Base-by-base conservation (phyloP, 192 early-diverging fungal species). In the Ambispora gerdemannii region DNA sequence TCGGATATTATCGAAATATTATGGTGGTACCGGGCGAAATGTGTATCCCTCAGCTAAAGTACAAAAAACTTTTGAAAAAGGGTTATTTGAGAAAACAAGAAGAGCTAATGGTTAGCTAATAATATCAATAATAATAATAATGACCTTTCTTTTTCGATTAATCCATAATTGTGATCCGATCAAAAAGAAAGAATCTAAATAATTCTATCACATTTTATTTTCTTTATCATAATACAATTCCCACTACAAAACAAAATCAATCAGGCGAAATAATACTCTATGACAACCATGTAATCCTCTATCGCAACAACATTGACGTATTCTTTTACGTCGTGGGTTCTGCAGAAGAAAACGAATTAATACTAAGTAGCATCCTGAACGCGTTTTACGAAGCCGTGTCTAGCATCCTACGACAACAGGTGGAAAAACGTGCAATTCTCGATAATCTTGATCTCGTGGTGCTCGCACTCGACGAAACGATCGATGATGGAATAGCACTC, bases 1-100 rank as follows among this genome's bases (percentile, higher is more conserved):
- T 73, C 90, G 95, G 52, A 83, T 98, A 7, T 78, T 97, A 35
- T 87, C 94, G 24, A 98, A 98, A 75, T 98, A 97, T 86, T 98
- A 94, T 81, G 81, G 78, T 22, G 36, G 25, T 49, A n/a, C n/a
- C n/a, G n/a, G n/a, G n/a, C 72, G 75, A 27, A 47, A 74, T 34
- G 79, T 82, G 19, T 90, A 86, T 72, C 74, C 88, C 15, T 83
- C 82, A 7, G 17, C 77, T 17, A 96, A 95, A 76, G 92, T 95
- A 67, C 95, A 95, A 78, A 90, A 88, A 58, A 87, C 85, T 27
- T 95, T 98, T 78, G 96, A 98, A 75, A 92, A 91, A 74, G 86
- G 88, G 22, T 81, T 98, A 64, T 96, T 93, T 75, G 89, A 89
- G 56, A 97, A 98, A 80, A 97, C 96, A 0, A 90, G 86, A 76